Conservation (phyloP, 2,329 filamentous ascomycete species). For the Fusarium neocosmosporiellum region DNA sequence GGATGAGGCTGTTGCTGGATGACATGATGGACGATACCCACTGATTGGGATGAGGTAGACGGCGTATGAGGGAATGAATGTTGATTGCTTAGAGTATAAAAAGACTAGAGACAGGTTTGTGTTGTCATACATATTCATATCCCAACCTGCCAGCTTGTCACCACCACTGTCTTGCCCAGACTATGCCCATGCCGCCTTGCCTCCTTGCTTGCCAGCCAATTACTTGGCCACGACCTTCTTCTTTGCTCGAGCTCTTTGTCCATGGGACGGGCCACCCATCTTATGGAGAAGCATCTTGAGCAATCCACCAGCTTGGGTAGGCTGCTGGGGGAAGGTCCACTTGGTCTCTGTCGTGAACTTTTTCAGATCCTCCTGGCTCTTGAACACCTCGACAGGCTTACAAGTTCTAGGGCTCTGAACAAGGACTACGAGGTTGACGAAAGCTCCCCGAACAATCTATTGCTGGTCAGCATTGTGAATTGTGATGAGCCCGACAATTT, state of each 20-base stretch:
- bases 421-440: constrained; percentile 31
- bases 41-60: constrained; percentile 12
- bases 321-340: constrained; percentile 14
- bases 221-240: not conserved
- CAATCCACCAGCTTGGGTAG: constrained; percentile 6
- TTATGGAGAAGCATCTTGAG: constrained; percentile 25
- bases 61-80: constrained; percentile 14
- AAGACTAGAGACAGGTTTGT: not conserved
- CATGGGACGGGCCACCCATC: not conserved
- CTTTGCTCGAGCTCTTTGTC: not conserved
- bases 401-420: constrained; percentile 1
- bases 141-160: not conserved
- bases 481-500: rapidly evolving
- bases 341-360: not conserved
- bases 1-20: constrained; percentile 43
- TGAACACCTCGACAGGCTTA: constrained; percentile 11
- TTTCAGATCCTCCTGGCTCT: not conserved
- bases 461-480: not conserved
- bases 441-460: constrained; percentile 7
- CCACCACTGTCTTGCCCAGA: not conserved
- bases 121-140: not conserved
- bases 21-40: constrained; percentile 4
- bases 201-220: not conserved
- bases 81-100: not conserved
- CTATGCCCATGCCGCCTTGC: not conserved